Conservation (phyloP, 2,329 filamentous ascomycete species). For the Apiospora rasikravindrae region DNA sequence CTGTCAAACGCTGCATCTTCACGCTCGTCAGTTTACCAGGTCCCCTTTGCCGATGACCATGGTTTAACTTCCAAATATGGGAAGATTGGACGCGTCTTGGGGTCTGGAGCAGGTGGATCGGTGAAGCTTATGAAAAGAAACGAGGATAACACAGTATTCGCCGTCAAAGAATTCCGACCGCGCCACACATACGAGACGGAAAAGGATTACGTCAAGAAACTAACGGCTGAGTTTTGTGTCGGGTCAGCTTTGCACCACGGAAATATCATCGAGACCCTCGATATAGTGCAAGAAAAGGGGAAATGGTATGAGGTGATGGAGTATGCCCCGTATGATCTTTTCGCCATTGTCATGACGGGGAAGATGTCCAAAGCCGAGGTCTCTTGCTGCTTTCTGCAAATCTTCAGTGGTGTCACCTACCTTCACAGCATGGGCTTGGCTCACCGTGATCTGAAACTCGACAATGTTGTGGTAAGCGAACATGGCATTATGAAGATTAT, state of each 20-base stretch:
- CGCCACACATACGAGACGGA: slow-evolving; percentile 92
- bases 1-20: slow-evolving; percentile 52
- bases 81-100: slow-evolving; percentile 91
- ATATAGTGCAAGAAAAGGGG: slow-evolving; percentile 92
- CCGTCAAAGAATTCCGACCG: slow-evolving; percentile 94
- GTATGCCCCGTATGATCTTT: slow-evolving; percentile 93
- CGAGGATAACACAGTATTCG: slow-evolving; percentile 91
- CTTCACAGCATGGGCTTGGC: slow-evolving; percentile 93
- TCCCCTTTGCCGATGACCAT: slow-evolving; percentile 95
- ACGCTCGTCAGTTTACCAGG: slow-evolving; percentile 59
- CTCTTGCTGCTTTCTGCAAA: slow-evolving; percentile 90
- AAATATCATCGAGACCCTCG: slow-evolving; percentile 97
- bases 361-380: slow-evolving; percentile 95
- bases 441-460: slow-evolving; percentile 92
- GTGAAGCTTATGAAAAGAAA: slow-evolving; percentile 93
- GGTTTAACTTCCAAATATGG: slow-evolving; percentile 90
- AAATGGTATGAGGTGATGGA: slow-evolving; percentile 99
- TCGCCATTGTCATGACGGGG: slow-evolving; percentile 98
- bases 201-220: slow-evolving; percentile 96
- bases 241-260: slow-evolving; percentile 96
- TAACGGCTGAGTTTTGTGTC: slow-evolving; percentile 98
- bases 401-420: slow-evolving; percentile 92
- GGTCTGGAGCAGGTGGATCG: slow-evolving; percentile 91
- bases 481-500: slow-evolving; percentile 99
- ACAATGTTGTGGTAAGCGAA: slow-evolving; percentile 97